Percentiles rank a stretch among this genome's conserved stretches.
These are phyloP conservation scores for Peronospora belbahrii DNA, from an alignment of 352 stramenopile genomes.

Conservation along the genomic window DNA sequence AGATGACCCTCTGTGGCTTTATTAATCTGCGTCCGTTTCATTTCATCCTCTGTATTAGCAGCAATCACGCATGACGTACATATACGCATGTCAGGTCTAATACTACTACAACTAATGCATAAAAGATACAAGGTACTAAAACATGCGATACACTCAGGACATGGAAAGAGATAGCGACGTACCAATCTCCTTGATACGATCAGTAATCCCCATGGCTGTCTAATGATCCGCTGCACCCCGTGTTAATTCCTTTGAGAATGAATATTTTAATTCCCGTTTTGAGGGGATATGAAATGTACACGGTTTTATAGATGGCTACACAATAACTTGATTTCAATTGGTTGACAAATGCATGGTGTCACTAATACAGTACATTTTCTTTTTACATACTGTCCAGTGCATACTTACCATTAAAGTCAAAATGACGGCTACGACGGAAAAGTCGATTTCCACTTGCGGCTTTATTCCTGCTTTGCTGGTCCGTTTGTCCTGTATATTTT, in stretches of 20 bases:
- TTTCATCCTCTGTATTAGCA: slow-evolving; percentile 84
- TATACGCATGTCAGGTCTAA: not conserved
- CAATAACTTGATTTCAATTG: no score
- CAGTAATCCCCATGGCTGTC: slow-evolving; percentile 85
- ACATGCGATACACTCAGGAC: not conserved
- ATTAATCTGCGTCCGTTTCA: slow-evolving; percentile 98
- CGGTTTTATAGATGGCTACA: no score
- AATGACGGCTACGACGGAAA: not conserved
- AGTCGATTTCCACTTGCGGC: slow-evolving; percentile 34
- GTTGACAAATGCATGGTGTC: no score
- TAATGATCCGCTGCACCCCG: not conserved
- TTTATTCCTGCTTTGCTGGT: slow-evolving; percentile 68
- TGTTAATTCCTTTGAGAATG: not conserved
- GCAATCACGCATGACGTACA: not conserved
- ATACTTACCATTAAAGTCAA: no score
- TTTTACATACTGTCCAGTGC: not conserved
- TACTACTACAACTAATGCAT: not conserved
- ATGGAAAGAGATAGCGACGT: slow-evolving; percentile 4
- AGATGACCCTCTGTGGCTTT: slow-evolving; percentile 91
- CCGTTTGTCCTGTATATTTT: not conserved
- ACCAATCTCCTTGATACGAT: slow-evolving; percentile 93
- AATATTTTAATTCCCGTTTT: no score
- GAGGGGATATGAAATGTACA: no score
- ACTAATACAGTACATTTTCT: not conserved
- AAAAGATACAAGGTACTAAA: not conserved